Evolutionary conservation across 2,329 filamentous ascomycete genomes (phyloP).

Genomic region (Coniochaeta ligniaria): DNA sequence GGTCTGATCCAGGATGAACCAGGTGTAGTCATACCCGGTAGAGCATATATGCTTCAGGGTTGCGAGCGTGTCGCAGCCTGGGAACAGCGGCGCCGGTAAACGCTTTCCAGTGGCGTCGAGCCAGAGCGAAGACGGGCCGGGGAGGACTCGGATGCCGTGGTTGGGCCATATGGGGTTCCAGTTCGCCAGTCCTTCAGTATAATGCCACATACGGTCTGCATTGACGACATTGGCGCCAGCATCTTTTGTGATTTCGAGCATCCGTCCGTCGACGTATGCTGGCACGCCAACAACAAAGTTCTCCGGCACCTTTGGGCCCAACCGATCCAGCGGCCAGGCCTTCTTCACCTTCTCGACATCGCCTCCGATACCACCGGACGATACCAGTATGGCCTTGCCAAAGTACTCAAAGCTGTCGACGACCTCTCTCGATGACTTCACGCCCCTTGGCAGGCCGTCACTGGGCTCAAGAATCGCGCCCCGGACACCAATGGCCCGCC

Average conservation of each 20-base stretch:
- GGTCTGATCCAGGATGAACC: constrained; percentile 52
- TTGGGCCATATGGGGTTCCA: constrained; percentile 56
- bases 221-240: constrained; percentile 51
- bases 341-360: constrained; percentile 53
- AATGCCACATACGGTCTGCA: constrained; percentile 60
- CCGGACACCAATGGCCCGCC: constrained; percentile 43
- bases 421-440: constrained; percentile 39
- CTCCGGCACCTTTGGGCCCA: constrained; percentile 48
- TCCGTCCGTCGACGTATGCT: constrained; percentile 56
- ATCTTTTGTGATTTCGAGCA: constrained; percentile 48
- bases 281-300: constrained; percentile 54
- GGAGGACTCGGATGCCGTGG: constrained; percentile 54
- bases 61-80: constrained; percentile 48
- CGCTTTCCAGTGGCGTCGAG: constrained; percentile 53
- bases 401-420: constrained; percentile 45
- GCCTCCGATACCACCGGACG: constrained; percentile 54
- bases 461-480: constrained; percentile 42
- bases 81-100: constrained; percentile 48
- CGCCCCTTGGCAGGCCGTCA: constrained; percentile 42
- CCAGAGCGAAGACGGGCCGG: constrained; percentile 56
- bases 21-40: constrained; percentile 56
- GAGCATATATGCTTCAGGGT: constrained; percentile 53
- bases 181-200: constrained; percentile 55
- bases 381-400: constrained; percentile 45
- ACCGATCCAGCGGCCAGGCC: constrained; percentile 48